phyloP scores from a whole-genome alignment of 192 early-diverging fungal species.

The Backusella sp. region DNA sequence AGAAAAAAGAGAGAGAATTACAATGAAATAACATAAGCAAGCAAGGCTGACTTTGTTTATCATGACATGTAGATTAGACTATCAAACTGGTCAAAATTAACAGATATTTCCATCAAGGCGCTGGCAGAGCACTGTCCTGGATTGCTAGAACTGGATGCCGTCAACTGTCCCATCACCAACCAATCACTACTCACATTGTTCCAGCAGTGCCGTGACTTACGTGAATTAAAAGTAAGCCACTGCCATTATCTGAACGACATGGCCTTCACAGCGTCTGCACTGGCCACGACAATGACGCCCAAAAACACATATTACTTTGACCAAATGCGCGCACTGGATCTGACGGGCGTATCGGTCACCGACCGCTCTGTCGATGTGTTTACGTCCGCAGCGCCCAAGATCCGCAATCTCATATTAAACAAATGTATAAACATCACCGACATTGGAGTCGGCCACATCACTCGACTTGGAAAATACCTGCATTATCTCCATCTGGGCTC shows the following conservation, averaged over 20 bases:
- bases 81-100: slow-evolving; percentile 44
- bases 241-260: slow-evolving; percentile 40
- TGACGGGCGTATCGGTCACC: slow-evolving; percentile 48
- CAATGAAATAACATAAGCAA: background rate
- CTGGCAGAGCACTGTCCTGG: slow-evolving; percentile 48
- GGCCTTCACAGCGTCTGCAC: slow-evolving; percentile 37
- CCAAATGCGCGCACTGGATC: slow-evolving; percentile 49
- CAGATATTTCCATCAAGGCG: slow-evolving; percentile 44
- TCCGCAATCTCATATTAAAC: slow-evolving; percentile 52
- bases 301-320: slow-evolving; percentile 29
- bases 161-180: slow-evolving; percentile 51
- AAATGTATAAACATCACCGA: slow-evolving; percentile 56
- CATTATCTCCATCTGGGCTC: slow-evolving; percentile 59
- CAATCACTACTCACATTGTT: slow-evolving; percentile 43
- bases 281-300: background rate
- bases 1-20: background rate
- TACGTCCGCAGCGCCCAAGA: slow-evolving; percentile 44
- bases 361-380: slow-evolving; percentile 46
- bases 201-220: slow-evolving; percentile 42
- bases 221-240: slow-evolving; percentile 48
- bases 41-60: background rate
- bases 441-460: slow-evolving; percentile 39
- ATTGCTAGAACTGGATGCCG: slow-evolving; percentile 52
- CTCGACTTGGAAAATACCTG: slow-evolving; percentile 48
- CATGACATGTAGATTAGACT: slow-evolving; percentile 48